Evolutionary conservation across 495 filamentous ascomycete species (phyloP).

Genomic region (Chaetomidium leptoderma): DNA sequence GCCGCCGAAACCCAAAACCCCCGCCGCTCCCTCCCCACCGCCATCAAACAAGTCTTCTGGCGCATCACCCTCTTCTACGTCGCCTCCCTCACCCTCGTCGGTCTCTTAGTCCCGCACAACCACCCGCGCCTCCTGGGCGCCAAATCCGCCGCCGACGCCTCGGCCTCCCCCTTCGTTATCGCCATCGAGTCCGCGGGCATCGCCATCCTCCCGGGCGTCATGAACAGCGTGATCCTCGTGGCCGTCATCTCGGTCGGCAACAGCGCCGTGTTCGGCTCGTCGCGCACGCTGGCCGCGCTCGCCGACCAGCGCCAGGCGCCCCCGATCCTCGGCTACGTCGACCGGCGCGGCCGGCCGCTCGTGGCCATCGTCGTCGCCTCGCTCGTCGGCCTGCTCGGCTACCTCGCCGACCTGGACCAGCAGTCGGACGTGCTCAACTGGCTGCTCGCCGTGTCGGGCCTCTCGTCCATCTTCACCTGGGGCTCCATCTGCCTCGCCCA

Average conservation of each 20-base stretch:
- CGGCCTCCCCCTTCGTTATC: conserved; percentile 85
- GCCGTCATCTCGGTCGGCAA: conserved; percentile 86
- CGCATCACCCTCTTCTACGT: conserved; percentile 87
- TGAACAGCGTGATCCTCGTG: conserved; percentile 88
- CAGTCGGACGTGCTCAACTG: conserved; percentile 69
- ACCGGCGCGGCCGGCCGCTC: conserved; percentile 76
- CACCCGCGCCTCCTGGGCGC: conserved; percentile 56
- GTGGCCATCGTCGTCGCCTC: conserved; percentile 67
- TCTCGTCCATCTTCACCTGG: conserved; percentile 93
- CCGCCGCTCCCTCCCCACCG: conserved; percentile 77
- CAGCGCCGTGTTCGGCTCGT: conserved; percentile 80
- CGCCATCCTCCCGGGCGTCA: conserved; percentile 67
- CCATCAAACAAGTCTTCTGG: conserved; percentile 94
- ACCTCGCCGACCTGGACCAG: conserved; percentile 63
- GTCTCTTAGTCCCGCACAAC: conserved; percentile 68
- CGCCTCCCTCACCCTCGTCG: conserved; percentile 67
- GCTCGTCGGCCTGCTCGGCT: conserved; percentile 68
- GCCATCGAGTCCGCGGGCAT: conserved; percentile 80
- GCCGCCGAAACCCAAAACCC: conserved; percentile 86
- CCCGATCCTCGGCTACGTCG: conserved; percentile 70
- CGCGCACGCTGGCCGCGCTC: conserved; percentile 78
- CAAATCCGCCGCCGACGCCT: conserved; percentile 55
- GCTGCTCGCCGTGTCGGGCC: conserved; percentile 85
- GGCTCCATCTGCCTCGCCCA: conserved; percentile 81
- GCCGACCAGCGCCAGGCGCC: conserved; percentile 85